These are phyloP conservation scores for Pseudogymnoascus sp. DNA, from an alignment of 2,329 filamentous ascomycete species.

Conservation along the genomic window DNA sequence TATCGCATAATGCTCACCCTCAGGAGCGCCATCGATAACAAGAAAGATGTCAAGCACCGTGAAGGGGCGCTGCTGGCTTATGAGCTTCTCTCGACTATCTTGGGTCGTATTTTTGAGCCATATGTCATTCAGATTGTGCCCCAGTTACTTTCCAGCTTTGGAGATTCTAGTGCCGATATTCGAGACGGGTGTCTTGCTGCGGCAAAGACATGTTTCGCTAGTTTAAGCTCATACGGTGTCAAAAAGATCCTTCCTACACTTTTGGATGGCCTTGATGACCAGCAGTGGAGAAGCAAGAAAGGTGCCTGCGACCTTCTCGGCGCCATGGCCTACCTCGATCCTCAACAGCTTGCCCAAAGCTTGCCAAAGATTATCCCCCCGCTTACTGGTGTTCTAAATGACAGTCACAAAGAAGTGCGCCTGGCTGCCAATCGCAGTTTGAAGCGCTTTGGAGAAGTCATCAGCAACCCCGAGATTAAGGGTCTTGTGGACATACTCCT, in stretches of 20 bases:
- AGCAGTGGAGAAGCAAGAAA: conserved; percentile 97
- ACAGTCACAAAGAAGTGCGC: conserved; percentile 96
- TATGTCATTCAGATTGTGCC: conserved; percentile 95
- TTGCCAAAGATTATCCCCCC: conserved; percentile 96
- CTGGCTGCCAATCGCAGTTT: conserved; percentile 88
- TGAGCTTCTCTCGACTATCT: conserved; percentile 78
- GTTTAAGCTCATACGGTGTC: conserved; percentile 89
- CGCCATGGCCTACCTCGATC: conserved; percentile 97
- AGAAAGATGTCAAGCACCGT: conserved; percentile 82
- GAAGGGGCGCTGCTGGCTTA: conserved; percentile 86
- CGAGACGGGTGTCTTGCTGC: conserved; percentile 89
- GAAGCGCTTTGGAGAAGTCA: conserved; percentile 97
- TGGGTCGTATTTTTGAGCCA: conserved; percentile 87
- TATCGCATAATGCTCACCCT: conserved; percentile 80
- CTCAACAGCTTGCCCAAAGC: conserved; percentile 85
- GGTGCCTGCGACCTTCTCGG: conserved; percentile 93
- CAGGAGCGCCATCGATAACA: conserved; percentile 81
- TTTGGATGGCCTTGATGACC: conserved; percentile 84
- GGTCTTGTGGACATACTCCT: conserved; percentile 82
- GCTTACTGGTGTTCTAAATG: conserved; percentile 86
- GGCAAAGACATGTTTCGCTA: conserved; percentile 89
- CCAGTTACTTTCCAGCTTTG: conserved; percentile 81
- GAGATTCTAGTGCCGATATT: conserved; percentile 81
- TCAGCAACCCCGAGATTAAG: conserved; percentile 96
- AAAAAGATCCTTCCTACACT: conserved; percentile 90